Conservation (phyloP, 345 rosid genomes). For the Populus euphratica region DNA sequence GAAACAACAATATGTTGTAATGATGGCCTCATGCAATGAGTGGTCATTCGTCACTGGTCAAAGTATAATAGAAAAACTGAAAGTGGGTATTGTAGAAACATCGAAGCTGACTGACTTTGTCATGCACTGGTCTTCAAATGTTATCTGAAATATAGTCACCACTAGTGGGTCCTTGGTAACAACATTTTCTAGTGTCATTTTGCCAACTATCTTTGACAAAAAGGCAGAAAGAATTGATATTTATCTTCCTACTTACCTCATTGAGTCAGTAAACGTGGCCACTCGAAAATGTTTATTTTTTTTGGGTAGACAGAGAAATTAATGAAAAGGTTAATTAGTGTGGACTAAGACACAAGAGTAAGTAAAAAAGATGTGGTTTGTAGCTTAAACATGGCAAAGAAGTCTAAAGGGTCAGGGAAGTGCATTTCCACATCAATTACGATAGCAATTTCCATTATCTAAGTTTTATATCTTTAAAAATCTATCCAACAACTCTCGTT, state of each 20-base stretch:
- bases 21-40: not conserved
- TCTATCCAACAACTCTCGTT: too few species aligned
- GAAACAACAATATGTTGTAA: too few species aligned
- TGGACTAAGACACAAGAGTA: not conserved
- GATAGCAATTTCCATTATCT: not conserved
- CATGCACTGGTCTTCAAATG: not conserved
- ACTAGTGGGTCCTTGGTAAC: constrained; percentile 4
- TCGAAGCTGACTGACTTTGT: not conserved
- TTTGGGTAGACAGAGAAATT: not conserved
- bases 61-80: not conserved
- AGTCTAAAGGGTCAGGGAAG: not conserved
- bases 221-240: not conserved
- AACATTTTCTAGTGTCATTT: too few species aligned
- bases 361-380: not conserved
- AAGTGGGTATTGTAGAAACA: not conserved
- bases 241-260: not conserved
- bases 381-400: not conserved
- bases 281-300: constrained; percentile 1
- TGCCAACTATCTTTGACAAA: constrained; percentile 13
- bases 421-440: constrained; percentile 8
- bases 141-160: not conserved
- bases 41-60: not conserved
- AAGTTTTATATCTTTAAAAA: not conserved
- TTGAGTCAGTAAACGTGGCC: constrained; percentile 1
- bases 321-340: not conserved